A percentile compares a stretch with the other conserved stretches of the same genome.
phyloP scores from a whole-genome alignment of 1,284 basidiomycete species.

The Cutaneotrichosporon dermatis region DNA sequence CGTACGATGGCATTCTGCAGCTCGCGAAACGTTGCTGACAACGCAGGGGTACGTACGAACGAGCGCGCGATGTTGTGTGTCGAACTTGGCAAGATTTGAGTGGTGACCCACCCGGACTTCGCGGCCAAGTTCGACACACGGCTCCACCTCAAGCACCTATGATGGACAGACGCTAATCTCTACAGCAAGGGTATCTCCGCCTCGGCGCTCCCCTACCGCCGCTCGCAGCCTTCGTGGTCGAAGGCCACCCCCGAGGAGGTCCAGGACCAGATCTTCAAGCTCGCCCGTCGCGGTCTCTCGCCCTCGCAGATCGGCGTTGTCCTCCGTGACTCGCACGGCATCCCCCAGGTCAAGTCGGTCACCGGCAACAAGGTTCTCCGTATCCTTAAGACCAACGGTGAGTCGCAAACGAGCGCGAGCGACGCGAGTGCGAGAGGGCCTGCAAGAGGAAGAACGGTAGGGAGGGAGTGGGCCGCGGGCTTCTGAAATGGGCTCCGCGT shows the following conservation, averaged over 20 bases:
- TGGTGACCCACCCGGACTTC: too few species aligned
- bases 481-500: neutral
- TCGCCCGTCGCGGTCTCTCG: slow-evolving; percentile 94
- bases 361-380: slow-evolving; percentile 99
- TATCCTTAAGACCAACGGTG: slow-evolving; percentile 93
- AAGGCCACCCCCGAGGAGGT: slow-evolving; percentile 95
- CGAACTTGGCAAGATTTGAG: too few species aligned
- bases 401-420: too few species aligned
- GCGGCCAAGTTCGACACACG: too few species aligned
- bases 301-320: slow-evolving; percentile 98
- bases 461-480: neutral
- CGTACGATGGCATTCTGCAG: too few species aligned
- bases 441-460: too few species aligned
- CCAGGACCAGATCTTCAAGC: slow-evolving; percentile 92
- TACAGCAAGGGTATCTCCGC: slow-evolving; percentile 97
- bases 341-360: slow-evolving; percentile 91
- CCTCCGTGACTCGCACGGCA: slow-evolving; percentile 96
- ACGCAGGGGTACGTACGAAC: too few species aligned
- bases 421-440: too few species aligned
- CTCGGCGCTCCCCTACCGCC: slow-evolving; percentile 96
- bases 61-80: too few species aligned
- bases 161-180: too few species aligned
- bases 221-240: slow-evolving; percentile 91
- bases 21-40: neutral
- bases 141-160: too few species aligned